Percentiles rank a stretch among this genome's conserved stretches.
Evolutionary conservation across 352 stramenopile genomes (phyloP).

Genomic region (Phytophthora foliorum): DNA sequence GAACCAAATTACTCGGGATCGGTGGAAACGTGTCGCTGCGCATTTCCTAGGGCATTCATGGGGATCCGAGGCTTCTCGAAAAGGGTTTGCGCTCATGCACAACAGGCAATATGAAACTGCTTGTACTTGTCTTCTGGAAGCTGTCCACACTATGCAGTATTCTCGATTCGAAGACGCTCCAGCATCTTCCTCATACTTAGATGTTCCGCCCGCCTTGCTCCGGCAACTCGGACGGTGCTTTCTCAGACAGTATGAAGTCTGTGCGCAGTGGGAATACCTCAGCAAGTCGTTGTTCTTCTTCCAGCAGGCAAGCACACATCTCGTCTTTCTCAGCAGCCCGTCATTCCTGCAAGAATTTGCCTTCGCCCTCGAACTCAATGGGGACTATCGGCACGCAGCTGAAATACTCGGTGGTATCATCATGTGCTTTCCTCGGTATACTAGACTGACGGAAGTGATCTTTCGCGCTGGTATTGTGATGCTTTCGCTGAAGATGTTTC

Average conservation of each 20-base stretch:
- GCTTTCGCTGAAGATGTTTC: conserved; percentile 65
- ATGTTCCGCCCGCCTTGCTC: conserved; percentile 38
- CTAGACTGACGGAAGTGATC: conserved; percentile 58
- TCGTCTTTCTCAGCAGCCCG: conserved; percentile 60
- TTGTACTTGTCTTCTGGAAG: conserved; percentile 35
- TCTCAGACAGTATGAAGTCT: conserved; percentile 45
- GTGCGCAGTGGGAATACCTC: conserved; percentile 42
- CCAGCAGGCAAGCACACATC: conserved; percentile 51
- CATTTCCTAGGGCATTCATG: conserved; percentile 54
- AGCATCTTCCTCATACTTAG: conserved; percentile 15
- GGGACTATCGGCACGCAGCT: conserved; percentile 53
- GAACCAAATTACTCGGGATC: conserved; percentile 43
- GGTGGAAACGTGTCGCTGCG: conserved; percentile 53
- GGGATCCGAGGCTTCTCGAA: conserved; percentile 47
- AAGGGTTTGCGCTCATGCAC: conserved; percentile 58
- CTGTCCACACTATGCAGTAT: conserved; percentile 37
- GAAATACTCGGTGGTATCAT: conserved; percentile 70
- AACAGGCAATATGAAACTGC: conserved; percentile 49
- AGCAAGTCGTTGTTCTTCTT: conserved; percentile 61
- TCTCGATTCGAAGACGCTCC: conserved; percentile 6
- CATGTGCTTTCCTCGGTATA: conserved; percentile 66
- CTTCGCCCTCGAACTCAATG: conserved; percentile 50
- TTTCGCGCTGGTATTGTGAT: conserved; percentile 77
- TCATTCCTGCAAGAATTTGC: conserved; percentile 73
- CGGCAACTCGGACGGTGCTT: conserved; percentile 60